Conservation (phyloP, 306 rosid genomes). For the Erythrophleum fordii region DNA sequence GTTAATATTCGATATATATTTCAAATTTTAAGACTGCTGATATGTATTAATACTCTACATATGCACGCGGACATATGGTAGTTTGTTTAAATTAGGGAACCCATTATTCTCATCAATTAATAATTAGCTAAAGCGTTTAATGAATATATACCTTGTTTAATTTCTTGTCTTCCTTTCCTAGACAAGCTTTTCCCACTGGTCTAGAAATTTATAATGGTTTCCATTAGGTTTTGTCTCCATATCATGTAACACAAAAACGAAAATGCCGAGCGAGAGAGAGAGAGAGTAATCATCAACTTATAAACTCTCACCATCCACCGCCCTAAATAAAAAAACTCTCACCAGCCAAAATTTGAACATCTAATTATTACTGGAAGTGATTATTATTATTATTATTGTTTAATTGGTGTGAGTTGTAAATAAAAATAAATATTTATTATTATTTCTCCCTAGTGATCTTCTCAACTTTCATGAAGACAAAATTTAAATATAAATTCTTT, state of each 20-base stretch:
- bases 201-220: slow-evolving; percentile 44
- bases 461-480: no score
- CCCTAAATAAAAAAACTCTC: not conserved
- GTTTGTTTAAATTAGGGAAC: not conserved
- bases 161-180: slow-evolving; percentile 39
- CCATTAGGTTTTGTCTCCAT: slow-evolving; percentile 55
- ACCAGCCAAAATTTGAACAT: no score
- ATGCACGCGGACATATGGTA: not conserved
- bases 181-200: slow-evolving; percentile 44
- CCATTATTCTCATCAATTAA: not conserved
- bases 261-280: not conserved
- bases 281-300: not conserved
- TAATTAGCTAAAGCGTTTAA: slow-evolving; percentile 8
- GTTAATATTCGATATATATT: no score
- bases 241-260: slow-evolving; percentile 25
- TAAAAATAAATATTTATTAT: no score
- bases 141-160: slow-evolving; percentile 13
- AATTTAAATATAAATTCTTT: no score
- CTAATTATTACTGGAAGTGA: no score
- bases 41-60: no score
- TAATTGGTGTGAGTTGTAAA: no score
- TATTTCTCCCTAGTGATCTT: no score
- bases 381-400: no score
- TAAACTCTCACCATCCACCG: not conserved
- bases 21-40: no score